These are phyloP conservation scores for Magnolia changhungtana DNA, from an alignment of 164 flowering plant genomes.

Conservation along the genomic window DNA sequence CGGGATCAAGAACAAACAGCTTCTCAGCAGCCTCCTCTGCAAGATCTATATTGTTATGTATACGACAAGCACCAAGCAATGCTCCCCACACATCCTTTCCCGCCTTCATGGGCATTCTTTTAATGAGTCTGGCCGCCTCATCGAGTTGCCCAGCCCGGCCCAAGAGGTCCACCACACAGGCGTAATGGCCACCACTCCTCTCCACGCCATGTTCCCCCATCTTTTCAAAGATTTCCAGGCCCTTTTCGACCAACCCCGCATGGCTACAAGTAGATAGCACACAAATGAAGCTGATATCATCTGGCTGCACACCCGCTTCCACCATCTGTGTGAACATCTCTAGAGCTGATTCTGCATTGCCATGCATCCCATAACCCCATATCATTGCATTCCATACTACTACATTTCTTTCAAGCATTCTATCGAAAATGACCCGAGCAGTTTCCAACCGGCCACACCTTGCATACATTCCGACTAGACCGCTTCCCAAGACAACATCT, in stretches of 20 bases:
- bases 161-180: slow-evolving; percentile 42
- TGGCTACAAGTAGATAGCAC: slow-evolving; percentile 46
- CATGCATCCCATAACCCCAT: slow-evolving; percentile 41
- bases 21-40: slow-evolving; percentile 37
- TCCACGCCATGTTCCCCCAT: slow-evolving; percentile 32
- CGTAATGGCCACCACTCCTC: slow-evolving; percentile 32
- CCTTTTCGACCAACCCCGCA: slow-evolving; percentile 33
- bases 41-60: slow-evolving; percentile 35
- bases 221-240: slow-evolving; percentile 25
- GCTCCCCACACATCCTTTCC: slow-evolving; percentile 44
- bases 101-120: slow-evolving; percentile 30
- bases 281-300: slow-evolving; percentile 27
- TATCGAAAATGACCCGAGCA: slow-evolving; percentile 26
- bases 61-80: slow-evolving; percentile 45
- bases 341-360: slow-evolving; percentile 25
- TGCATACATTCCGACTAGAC: slow-evolving; percentile 36
- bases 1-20: slow-evolving; percentile 38
- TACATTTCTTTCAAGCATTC: slow-evolving; percentile 25
- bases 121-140: slow-evolving; percentile 30
- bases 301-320: slow-evolving; percentile 29
- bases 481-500: slow-evolving; percentile 38
- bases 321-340: slow-evolving; percentile 29
- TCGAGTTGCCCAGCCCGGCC: slow-evolving; percentile 33
- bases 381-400: slow-evolving; percentile 42
- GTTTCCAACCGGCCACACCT: slow-evolving; percentile 31